A percentile compares a stretch with the other conserved stretches of the same genome.
phyloP scores from a whole-genome alignment of 306 rosid genomes.

The Castanea sativa region DNA sequence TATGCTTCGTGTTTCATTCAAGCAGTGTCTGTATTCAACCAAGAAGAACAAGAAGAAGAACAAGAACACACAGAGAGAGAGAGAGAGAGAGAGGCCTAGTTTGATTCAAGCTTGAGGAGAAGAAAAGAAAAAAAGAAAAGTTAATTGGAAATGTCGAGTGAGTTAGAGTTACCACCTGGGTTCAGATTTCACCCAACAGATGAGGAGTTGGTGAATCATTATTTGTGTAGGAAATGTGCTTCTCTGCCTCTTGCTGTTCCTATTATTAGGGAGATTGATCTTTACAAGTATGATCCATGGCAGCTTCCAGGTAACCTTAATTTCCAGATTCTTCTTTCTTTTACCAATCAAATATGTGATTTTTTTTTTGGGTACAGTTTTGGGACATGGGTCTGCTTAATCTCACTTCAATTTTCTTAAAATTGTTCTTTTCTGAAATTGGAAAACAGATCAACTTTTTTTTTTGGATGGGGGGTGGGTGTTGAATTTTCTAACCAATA shows the following conservation, averaged over 20 bases:
- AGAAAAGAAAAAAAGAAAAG: background rate
- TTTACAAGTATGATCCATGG: constrained; percentile 93
- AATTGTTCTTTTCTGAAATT: background rate
- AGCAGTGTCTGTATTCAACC: too few relatives aligned
- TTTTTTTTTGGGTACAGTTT: background rate
- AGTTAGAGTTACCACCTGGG: constrained; percentile 72
- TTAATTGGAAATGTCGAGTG: constrained; percentile 39
- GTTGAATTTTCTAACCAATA: background rate
- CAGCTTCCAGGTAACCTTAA: constrained; percentile 65
- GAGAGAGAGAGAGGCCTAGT: background rate
- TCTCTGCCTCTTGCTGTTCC: constrained; percentile 61
- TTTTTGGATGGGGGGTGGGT: background rate
- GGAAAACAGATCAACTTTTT: background rate
- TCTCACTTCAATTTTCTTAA: background rate
- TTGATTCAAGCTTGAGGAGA: background rate
- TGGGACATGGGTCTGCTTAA: background rate
- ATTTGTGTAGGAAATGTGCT: constrained; percentile 75
- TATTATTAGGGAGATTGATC: constrained; percentile 79
- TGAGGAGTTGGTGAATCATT: constrained; percentile 78
- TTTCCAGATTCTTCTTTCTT: background rate
- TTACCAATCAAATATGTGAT: background rate
- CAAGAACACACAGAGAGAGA: background rate
- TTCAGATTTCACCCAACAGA: constrained; percentile 98
- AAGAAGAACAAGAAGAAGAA: background rate
- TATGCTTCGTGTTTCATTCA: too few relatives aligned